Base-by-base conservation (phyloP, 805 yeast species). In the Zygosaccharomyces lentus region DNA sequence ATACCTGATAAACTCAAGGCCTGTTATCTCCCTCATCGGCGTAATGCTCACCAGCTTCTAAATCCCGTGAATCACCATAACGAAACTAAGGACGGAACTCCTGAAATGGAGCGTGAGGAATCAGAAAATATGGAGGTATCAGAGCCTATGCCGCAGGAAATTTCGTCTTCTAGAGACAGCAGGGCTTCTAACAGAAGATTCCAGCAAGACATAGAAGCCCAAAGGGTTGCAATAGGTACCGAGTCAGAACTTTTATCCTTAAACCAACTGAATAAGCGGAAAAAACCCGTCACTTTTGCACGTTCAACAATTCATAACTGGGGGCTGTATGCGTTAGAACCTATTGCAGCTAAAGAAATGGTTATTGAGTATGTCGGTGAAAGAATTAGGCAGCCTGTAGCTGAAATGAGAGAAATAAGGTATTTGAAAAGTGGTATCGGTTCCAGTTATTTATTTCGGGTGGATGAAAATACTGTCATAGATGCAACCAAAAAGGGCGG, bases 401-500 rank as follows among this genome's bases (percentile, higher is more conserved):
- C 97, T 1, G 99, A 93, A 57, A 78, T 87, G 56, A 75, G 99
- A 41, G 99, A 93, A 59, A 81, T 81, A 62, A 75, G 84, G 37
- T 93, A 93, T 63, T 66, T 88, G 49, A 78, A 85, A 55, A 84
- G 90, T 0, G 99, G 99, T 26, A 89, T 93, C 54, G 98, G 98
- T 17, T 91, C 98, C 2, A 84, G 95, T 49, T 93, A 93, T 63
- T 69, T 93, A 45, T 93, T 93, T 68, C 73, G 98, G 53, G 82
- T 93, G 36, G 98, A 93, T 61, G 96, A 89, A 60, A 86, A 86
- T 54, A 87, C 95, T 0, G 97, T 93, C 7, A 86, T 93, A 45
- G 99, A 93, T 69, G 99, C 99, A 6, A 91, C 98, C 0, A 91
- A 90, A 62, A 86, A 83, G 52, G 99, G 99, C 23, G 97, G 98